phyloP scores from a whole-genome alignment of 768 basidiomycete species.

The Kwoniella bestiolae region DNA sequence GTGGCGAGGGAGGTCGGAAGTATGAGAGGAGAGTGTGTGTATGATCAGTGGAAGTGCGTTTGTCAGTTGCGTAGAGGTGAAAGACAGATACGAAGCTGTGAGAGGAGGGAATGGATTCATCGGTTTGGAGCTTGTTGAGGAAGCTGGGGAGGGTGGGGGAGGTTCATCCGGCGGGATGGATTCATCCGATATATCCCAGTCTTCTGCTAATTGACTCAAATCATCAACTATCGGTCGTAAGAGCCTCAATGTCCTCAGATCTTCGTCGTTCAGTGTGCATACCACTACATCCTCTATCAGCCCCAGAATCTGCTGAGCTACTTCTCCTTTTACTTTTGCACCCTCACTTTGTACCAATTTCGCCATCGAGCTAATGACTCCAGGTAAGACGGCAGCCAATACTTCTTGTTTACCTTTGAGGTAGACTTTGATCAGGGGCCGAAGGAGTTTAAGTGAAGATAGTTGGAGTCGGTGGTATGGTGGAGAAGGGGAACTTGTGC shows the following conservation, averaged over 20 bases:
- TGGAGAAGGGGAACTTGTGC: conserved; percentile 62
- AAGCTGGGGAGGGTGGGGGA: conserved; percentile 31
- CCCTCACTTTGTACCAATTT: conserved; percentile 67
- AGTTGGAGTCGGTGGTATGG: conserved; percentile 68
- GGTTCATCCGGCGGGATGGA: conserved; percentile 7
- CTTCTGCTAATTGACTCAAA: conserved; percentile 53
- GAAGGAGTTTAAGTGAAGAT: conserved; percentile 66
- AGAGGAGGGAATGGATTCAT: conserved; percentile 63
- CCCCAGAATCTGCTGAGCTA: conserved; percentile 27
- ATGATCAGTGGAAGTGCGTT: conserved; percentile 79
- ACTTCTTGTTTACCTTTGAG: conserved; percentile 62
- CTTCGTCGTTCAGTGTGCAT: conserved; percentile 47
- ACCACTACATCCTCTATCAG: conserved; percentile 40
- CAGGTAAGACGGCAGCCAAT: conserved; percentile 69
- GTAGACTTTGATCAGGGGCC: conserved; percentile 63
- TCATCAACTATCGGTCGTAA: conserved; percentile 34
- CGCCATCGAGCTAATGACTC: conserved; percentile 75
- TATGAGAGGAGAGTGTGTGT: conserved; percentile 60
- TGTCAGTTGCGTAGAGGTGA: conserved; percentile 78
- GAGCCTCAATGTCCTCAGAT: conserved; percentile 34
- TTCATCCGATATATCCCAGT: conserved; percentile 22
- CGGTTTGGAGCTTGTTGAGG: conserved; percentile 21
- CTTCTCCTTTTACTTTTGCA: conserved; percentile 40
- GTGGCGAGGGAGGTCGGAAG: conserved; percentile 36
- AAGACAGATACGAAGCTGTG: conserved; percentile 77